Conservation (phyloP, 73 alveolate genomes). For the Paramecium pentaurelia region DNA sequence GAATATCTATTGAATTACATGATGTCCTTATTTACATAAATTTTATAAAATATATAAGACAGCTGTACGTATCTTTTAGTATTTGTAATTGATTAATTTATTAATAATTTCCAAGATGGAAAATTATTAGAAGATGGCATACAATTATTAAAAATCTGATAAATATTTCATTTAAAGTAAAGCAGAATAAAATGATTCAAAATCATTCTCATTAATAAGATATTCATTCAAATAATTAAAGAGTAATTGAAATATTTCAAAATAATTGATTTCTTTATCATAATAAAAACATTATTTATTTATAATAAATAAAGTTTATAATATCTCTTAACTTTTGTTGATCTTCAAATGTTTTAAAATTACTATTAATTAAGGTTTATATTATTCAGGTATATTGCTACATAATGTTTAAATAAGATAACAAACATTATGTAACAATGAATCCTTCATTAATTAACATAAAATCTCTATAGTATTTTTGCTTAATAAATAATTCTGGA, state of each 20-base stretch:
- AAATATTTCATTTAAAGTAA: not conserved
- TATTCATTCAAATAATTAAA: not conserved
- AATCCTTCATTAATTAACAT: not conserved
- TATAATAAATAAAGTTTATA: not conserved
- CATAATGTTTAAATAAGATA: not conserved
- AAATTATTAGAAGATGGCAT: not conserved
- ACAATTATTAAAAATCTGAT: not conserved
- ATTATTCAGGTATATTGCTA: not conserved
- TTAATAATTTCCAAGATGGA: not conserved
- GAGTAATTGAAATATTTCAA: not conserved
- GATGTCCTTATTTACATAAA: not conserved
- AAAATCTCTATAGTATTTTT: not conserved
- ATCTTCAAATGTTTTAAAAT: not conserved
- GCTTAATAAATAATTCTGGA: not conserved
- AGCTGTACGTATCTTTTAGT: conserved; percentile 27
- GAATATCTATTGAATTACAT: not conserved
- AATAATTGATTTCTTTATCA: not conserved
- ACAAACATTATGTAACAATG: not conserved
- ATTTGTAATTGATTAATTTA: not conserved
- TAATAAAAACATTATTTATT: not conserved
- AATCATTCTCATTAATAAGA: not conserved
- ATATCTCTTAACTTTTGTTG: not conserved
- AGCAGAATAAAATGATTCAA: conserved; percentile 41
- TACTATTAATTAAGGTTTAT: not conserved
- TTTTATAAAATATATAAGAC: not conserved